Percentiles rank a stretch among this genome's conserved stretches.
Evolutionary conservation across 208 protist genomes (phyloP).

Genomic region (Acanthamoeba lenticulata): DNA sequence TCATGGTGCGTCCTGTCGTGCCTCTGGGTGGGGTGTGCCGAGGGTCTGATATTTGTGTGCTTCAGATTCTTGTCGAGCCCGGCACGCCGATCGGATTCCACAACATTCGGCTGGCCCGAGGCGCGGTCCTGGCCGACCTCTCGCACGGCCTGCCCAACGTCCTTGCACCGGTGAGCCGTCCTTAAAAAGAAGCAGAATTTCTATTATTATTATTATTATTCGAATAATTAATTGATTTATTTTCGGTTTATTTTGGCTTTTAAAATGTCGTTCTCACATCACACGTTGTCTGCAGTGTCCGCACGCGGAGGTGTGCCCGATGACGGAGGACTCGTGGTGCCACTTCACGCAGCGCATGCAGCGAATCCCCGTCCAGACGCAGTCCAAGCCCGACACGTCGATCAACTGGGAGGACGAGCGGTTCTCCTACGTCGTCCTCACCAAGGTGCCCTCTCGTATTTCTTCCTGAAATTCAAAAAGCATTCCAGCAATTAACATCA

Average conservation of each 20-base stretch:
- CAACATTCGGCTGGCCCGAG: not conserved
- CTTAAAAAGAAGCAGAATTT: not conserved
- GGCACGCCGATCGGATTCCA: slow-evolving; percentile 53
- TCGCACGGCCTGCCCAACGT: slow-evolving; percentile 49
- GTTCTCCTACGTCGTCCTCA: slow-evolving; percentile 48
- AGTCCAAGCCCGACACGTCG: not conserved
- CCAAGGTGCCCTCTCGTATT: not conserved
- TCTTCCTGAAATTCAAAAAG: too few species aligned
- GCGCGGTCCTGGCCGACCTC: not conserved
- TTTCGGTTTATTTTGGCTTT: not conserved
- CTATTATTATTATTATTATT: not conserved
- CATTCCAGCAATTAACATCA: too few species aligned
- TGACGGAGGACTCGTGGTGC: slow-evolving; percentile 55
- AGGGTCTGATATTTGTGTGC: not conserved
- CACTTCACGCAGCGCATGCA: slow-evolving; percentile 65
- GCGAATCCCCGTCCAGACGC: slow-evolving; percentile 17
- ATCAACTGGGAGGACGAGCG: slow-evolving; percentile 67
- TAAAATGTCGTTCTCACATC: not conserved
- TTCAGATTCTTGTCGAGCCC: slow-evolving; percentile 39
- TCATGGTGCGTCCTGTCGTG: slow-evolving; percentile 32
- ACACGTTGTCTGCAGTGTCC: slow-evolving; percentile 3
- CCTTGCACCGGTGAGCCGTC: slow-evolving; percentile 11
- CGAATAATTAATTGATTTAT: too few species aligned
- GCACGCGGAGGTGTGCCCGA: slow-evolving; percentile 20
- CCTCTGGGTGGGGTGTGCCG: not conserved